Evolutionary conservation across 2,329 filamentous ascomycete genomes (phyloP), one percentile per base, ranked within the genome.

Genomic region (Laburnicola sp.): DNA sequence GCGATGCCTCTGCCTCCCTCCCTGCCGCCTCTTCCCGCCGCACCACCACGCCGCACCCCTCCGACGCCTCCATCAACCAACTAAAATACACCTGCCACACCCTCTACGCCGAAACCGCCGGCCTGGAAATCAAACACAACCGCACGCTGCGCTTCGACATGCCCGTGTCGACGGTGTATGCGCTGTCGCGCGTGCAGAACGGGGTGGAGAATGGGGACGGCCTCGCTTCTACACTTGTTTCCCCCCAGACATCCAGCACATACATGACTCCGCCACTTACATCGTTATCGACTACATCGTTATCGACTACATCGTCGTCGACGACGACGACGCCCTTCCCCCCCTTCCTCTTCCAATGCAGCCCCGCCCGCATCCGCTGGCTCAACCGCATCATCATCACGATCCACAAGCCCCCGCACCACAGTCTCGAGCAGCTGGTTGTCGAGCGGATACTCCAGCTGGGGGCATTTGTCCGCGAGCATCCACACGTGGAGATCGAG

Each of bases 41-140:
- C n/a, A n/a, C n/a, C n/a, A n/a, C n/a, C n/a, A n/a, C n/a, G n/a
- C n/a, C 22, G 1, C 31, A 22, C 22, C 21, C 9, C 31, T 23
- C 22, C 23, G 23, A 11, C 31, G 32, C n/a, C 21, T 40, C 32
- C 32, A 36, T 44, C 39, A 50, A 50, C 35, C 47, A 50, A 25
- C 47, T 50, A 32, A 50, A 50, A 38, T 50, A 44, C 40, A 26
- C 23, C 16, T 38, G 47, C 34, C 26, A 16, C 21, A 40, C 44
- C 34, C 34, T 50, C 32, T 37, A 43, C 31, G 2, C 16, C 39
- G 47, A 50, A 28, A 50, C 40, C 8, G 16, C 31, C 16, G 40
- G 40, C 47, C 40, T 50, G 8, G 39, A 50, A 28, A 7, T 50
- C 16, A 30, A 44, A 6, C 21, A 39, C 16, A 41, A 45, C 23